Conservation (phyloP, 768 basidiomycete genomes). For the Pleurotus pulmonarius region DNA sequence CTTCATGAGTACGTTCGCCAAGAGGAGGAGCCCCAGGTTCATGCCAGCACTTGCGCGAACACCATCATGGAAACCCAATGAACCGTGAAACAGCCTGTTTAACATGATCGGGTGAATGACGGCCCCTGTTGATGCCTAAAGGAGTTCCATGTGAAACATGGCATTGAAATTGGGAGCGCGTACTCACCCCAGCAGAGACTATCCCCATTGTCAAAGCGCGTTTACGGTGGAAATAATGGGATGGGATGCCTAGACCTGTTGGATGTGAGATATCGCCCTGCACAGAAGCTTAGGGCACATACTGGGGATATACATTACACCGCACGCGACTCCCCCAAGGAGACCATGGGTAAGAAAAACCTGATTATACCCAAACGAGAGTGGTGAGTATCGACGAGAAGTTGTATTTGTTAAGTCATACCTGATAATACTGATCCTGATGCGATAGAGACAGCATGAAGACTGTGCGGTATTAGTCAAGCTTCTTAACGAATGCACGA, state of each 20-base stretch:
- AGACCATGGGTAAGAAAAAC: constrained; percentile 52
- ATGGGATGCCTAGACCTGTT: constrained; percentile 39
- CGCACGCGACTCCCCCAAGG: constrained; percentile 42
- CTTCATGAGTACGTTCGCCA: constrained; percentile 29
- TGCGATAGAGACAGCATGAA: constrained; percentile 28
- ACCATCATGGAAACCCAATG: constrained; percentile 34
- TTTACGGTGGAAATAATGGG: constrained; percentile 48
- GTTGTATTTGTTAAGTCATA: constrained; percentile 1
- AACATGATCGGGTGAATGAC: constrained; percentile 57
- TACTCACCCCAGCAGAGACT: constrained; percentile 17
- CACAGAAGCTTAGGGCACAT: not conserved
- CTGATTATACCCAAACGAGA: constrained; percentile 19
- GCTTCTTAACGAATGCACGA: not conserved
- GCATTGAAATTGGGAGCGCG: not conserved
- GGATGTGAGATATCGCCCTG: not conserved
- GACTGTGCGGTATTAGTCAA: constrained; percentile 3
- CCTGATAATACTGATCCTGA: constrained; percentile 26
- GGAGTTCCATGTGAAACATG: not conserved
- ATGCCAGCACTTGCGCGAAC: constrained; percentile 35
- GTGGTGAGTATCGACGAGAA: not conserved
- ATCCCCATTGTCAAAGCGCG: constrained; percentile 51
- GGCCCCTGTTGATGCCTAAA: constrained; percentile 31
- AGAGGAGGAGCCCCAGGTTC: constrained; percentile 27
- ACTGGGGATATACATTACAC: constrained; percentile 42
- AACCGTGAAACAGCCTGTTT: constrained; percentile 38